A percentile compares a stretch with the other conserved stretches of the same genome.
phyloP scores from a whole-genome alignment of 1,139 yeast genomes.

The Wickerhamomyces sp. region DNA sequence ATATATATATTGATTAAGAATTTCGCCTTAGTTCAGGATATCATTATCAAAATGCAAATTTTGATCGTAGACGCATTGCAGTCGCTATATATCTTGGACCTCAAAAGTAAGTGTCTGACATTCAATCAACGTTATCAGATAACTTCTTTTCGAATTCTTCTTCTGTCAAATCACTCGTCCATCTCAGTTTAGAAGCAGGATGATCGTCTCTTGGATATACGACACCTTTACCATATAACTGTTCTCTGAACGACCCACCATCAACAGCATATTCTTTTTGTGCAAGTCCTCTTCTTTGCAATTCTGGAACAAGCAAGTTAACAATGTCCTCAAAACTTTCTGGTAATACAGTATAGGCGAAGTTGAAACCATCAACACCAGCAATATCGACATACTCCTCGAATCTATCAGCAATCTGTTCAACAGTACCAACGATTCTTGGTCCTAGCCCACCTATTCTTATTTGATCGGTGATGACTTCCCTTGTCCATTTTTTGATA shows the following conservation, averaged over 20 bases:
- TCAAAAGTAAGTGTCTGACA: too few species aligned
- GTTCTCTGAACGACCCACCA: constrained; percentile 20
- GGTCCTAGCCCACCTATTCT: constrained; percentile 29
- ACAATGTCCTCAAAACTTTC: constrained; percentile 30
- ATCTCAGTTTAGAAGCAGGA: constrained; percentile 12
- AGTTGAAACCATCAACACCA: constrained; percentile 34
- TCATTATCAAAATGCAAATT: too few species aligned
- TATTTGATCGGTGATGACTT: constrained; percentile 25
- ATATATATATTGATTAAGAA: too few species aligned
- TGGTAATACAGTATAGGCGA: constrained; percentile 25
- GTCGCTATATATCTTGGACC: too few species aligned
- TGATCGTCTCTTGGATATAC: constrained; percentile 9
- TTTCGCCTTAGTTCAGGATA: too few species aligned
- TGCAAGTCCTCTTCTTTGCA: constrained; percentile 28
- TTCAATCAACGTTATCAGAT: too few species aligned
- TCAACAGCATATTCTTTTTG: constrained; percentile 29
- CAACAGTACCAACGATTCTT: constrained; percentile 21
- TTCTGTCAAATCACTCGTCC: constrained; percentile 8
- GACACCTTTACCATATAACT: constrained; percentile 10
- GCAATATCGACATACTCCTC: constrained; percentile 29
- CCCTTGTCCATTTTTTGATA: constrained; percentile 7
- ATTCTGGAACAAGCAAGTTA: constrained; percentile 30
- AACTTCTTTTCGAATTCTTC: constrained; percentile 10
- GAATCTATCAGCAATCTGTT: constrained; percentile 28
- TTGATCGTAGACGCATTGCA: too few species aligned